phyloP scores from a whole-genome alignment of 23 red algal genomes.

The Gracilaria domingensis region DNA sequence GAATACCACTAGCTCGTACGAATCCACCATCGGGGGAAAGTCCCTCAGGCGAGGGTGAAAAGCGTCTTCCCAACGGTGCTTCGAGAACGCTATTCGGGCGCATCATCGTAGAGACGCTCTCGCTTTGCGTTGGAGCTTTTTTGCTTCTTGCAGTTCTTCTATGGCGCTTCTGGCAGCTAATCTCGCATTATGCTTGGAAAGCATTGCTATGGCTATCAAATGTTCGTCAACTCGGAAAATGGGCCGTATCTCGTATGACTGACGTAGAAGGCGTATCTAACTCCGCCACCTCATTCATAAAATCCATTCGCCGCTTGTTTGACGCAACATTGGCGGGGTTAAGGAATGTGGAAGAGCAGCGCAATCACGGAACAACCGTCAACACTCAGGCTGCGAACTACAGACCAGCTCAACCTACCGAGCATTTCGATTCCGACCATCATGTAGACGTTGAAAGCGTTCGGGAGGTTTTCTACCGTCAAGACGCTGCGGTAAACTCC shows the following conservation, averaged over 20 bases:
- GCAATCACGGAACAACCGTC: neutral
- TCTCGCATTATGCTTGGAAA: constrained; percentile 24
- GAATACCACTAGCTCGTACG: neutral
- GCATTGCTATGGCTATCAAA: constrained; percentile 63
- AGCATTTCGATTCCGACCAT: neutral
- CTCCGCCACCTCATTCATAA: neutral
- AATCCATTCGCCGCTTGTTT: constrained; percentile 2
- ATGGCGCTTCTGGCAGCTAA: constrained; percentile 68
- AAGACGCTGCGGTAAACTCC: neutral
- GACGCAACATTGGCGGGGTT: constrained; percentile 21
- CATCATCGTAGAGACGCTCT: constrained; percentile 45
- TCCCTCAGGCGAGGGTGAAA: neutral
- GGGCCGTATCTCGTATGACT: constrained; percentile 29
- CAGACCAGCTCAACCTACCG: neutral
- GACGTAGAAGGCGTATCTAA: constrained; percentile 3
- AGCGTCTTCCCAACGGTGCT: constrained; percentile 4
- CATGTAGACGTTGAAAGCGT: constrained; percentile 33
- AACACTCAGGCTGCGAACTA: neutral
- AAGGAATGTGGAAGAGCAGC: constrained; percentile 10
- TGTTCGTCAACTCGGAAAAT: constrained; percentile 55
- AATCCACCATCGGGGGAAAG: constrained; percentile 19
- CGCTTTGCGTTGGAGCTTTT: constrained; percentile 47
- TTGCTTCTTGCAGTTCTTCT: constrained; percentile 56
- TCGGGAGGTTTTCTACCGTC: neutral
- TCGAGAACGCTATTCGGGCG: constrained; percentile 52